Conservation (phyloP, 768 basidiomycete genomes). For the Tylopilus subfusipes region DNA sequence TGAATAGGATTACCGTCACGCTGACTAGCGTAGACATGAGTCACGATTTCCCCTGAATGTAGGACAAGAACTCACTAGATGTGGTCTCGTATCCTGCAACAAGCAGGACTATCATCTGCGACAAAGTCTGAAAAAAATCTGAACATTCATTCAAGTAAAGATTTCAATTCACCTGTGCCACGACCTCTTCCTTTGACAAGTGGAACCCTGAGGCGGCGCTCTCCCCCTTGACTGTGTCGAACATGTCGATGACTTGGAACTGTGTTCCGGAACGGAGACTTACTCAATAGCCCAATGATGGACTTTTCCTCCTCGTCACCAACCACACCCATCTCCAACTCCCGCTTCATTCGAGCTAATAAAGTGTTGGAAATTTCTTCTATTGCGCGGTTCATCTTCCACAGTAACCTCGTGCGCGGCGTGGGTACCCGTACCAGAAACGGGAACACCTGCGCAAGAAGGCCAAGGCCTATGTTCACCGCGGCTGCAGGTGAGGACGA, state of each 20-base stretch:
- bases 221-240: conserved; percentile 37
- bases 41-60: neutral
- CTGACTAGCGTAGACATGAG: conserved; percentile 10
- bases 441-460: conserved; percentile 39
- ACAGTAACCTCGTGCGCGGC: conserved; percentile 25
- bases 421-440: conserved; percentile 38
- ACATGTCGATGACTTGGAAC: neutral
- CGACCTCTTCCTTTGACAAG: conserved; percentile 28
- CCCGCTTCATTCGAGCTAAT: conserved; percentile 36
- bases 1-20: conserved; percentile 15
- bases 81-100: conserved; percentile 26
- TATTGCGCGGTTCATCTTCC: conserved; percentile 35
- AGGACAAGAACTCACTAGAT: conserved; percentile 8
- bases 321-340: conserved; percentile 23
- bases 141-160: too few relatives aligned
- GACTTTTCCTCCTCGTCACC: conserved; percentile 26
- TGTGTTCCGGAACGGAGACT: neutral
- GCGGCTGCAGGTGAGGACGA: conserved; percentile 19
- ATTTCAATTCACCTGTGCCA: conserved; percentile 18
- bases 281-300: conserved; percentile 26
- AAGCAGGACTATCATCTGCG: conserved; percentile 21
- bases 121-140: neutral
- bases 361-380: conserved; percentile 39
- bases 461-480: conserved; percentile 29
- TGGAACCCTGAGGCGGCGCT: conserved; percentile 20